phyloP scores from a whole-genome alignment of 768 basidiomycete genomes.

The Sarcodon sp. region DNA sequence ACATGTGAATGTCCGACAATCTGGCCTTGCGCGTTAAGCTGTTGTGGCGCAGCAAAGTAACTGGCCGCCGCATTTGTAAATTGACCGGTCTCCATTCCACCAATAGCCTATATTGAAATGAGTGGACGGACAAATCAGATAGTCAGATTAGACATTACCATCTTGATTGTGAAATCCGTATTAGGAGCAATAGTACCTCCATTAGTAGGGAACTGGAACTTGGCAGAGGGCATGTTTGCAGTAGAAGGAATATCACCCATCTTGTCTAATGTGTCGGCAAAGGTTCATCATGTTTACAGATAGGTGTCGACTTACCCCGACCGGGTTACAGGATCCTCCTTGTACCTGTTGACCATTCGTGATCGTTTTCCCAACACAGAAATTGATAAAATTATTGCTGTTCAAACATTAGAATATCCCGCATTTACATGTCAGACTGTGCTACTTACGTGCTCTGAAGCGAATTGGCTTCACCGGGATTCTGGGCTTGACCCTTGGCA shows the following conservation, averaged over 20 bases:
- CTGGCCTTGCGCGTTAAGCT: constrained; percentile 19
- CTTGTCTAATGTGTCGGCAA: constrained; percentile 10
- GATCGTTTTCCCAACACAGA: constrained; percentile 39
- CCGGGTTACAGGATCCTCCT: constrained; percentile 30
- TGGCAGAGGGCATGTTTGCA: constrained; percentile 39
- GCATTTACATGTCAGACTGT: background rate
- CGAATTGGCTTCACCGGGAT: constrained; percentile 32
- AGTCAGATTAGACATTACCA: constrained; percentile 12
- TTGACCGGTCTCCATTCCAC: constrained; percentile 34
- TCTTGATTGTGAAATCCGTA: constrained; percentile 35
- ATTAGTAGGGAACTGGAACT: constrained; percentile 39
- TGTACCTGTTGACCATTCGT: constrained; percentile 46
- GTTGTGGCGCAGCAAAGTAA: constrained; percentile 42
- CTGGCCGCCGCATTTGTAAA: constrained; percentile 44
- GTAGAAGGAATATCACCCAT: constrained; percentile 48
- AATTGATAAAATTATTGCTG: constrained; percentile 67
- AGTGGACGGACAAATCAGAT: background rate
- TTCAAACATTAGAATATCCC: constrained; percentile 6
- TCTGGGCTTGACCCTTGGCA: constrained; percentile 29
- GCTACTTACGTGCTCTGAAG: constrained; percentile 25
- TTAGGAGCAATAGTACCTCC: constrained; percentile 28
- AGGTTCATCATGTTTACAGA: background rate
- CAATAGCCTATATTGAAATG: constrained; percentile 16
- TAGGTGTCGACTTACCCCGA: background rate
- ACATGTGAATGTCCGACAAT: constrained; percentile 54